Evolutionary conservation across 1,284 basidiomycete species (phyloP).

Genomic region (Naganishia cerealis): DNA sequence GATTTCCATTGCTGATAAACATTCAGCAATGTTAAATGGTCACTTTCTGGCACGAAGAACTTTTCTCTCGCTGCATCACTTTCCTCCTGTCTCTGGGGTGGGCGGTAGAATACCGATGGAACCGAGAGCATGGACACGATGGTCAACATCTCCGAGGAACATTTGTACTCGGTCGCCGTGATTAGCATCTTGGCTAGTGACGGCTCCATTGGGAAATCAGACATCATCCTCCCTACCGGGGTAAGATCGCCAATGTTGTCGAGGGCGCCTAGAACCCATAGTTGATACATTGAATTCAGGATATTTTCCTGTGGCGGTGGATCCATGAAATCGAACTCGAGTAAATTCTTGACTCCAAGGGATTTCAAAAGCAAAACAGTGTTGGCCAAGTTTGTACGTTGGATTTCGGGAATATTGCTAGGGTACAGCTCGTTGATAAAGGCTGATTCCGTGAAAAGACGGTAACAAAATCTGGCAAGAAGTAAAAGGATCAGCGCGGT

Average conservation of each 20-base stretch:
- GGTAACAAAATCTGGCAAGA: conserved; percentile 78
- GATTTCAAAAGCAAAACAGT: conserved; percentile 93
- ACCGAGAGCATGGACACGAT: conserved; percentile 99
- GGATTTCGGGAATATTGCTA: conserved; percentile 97
- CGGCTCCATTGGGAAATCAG: conserved; percentile 97
- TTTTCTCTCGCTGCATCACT: conserved; percentile 94
- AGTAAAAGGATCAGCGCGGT: conserved; percentile 14
- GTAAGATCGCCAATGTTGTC: conserved; percentile 98
- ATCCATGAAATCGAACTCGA: conserved; percentile 99
- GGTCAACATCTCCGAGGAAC: conserved; percentile 92
- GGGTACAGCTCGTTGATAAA: conserved; percentile 93
- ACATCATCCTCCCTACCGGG: conserved; percentile 89
- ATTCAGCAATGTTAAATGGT: conserved; percentile 91
- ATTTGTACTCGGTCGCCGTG: conserved; percentile 86
- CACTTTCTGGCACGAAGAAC: conserved; percentile 97
- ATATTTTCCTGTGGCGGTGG: conserved; percentile 88
- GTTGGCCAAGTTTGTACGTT: conserved; percentile 94
- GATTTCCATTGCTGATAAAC: conserved; percentile 98
- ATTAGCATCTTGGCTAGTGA: conserved; percentile 98
- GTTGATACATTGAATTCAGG: conserved; percentile 96
- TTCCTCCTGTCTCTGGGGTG: conserved; percentile 92
- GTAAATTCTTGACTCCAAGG: conserved; percentile 87
- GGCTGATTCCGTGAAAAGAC: conserved; percentile 94
- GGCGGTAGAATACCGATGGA: conserved; percentile 92
- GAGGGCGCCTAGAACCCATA: conserved; percentile 96